A percentile compares a stretch with the other conserved stretches of the same genome.
Conservation (phyloP, 1,284 basidiomycete genomes). For the Apiotrichum porosum region DNA sequence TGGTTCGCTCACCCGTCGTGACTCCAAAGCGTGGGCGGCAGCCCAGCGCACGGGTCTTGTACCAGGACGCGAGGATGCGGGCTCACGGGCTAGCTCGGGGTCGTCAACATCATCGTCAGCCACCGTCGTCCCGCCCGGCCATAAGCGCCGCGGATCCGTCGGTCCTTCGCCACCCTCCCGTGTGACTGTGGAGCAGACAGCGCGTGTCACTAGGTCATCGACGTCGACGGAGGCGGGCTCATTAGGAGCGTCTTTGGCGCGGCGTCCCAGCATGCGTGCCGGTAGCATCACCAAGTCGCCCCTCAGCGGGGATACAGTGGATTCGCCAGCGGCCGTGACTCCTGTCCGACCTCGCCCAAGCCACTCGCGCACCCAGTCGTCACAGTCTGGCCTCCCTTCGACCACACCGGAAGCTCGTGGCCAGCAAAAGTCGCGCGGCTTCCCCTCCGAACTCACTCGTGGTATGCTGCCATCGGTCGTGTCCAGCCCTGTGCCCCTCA, state of each 20-base stretch:
- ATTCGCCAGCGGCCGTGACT: background rate
- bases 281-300: slow-evolving; percentile 12
- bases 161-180: too few relatives aligned
- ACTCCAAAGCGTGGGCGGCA: slow-evolving; percentile 2
- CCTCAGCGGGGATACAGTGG: background rate
- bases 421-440: slow-evolving; percentile 14
- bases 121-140: background rate
- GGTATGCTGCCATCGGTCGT: slow-evolving; percentile 24
- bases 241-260: slow-evolving; percentile 1
- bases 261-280: slow-evolving; percentile 13
- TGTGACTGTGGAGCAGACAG: background rate
- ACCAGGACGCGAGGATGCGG: background rate
- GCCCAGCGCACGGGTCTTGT: slow-evolving; percentile 2
- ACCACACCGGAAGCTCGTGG: too few relatives aligned
- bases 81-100: slow-evolving; percentile 4
- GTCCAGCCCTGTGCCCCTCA: background rate
- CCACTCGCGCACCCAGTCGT: slow-evolving; percentile 35
- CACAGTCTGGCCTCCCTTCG: too few relatives aligned
- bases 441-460: slow-evolving; percentile 38
- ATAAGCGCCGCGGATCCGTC: too few relatives aligned
- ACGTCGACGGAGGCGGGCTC: too few relatives aligned
- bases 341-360: slow-evolving; percentile 16
- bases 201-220: too few relatives aligned
- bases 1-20: slow-evolving; percentile 14
- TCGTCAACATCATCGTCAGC: background rate